phyloP scores from a whole-genome alignment of 352 stramenopile genomes.

The Phytophthora fragariae region DNA sequence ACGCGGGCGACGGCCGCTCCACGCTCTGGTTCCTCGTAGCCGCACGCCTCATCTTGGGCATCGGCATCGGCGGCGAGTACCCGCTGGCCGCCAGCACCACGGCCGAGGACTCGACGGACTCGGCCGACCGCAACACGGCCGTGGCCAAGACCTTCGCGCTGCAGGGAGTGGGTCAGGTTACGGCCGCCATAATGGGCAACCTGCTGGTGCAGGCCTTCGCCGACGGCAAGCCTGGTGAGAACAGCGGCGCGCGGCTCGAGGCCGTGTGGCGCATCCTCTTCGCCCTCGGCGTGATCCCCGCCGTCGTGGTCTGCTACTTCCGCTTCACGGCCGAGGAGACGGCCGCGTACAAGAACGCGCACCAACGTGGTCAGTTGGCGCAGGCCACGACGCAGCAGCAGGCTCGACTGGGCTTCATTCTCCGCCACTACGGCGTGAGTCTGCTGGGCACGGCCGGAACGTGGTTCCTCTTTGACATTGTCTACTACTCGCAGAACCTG shows the following conservation, averaged over 20 bases:
- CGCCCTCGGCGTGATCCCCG: constrained; percentile 54
- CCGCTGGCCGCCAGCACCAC: constrained; percentile 55
- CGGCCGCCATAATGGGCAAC: constrained; percentile 61
- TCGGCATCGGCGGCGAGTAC: constrained; percentile 48
- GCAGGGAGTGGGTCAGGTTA: constrained; percentile 59
- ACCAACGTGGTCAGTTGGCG: constrained; percentile 13
- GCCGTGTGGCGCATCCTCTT: constrained; percentile 68
- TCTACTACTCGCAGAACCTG: constrained; percentile 74
- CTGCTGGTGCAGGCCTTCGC: constrained; percentile 56
- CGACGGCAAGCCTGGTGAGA: constrained; percentile 43
- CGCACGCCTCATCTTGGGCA: constrained; percentile 47
- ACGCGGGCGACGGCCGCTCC: constrained; percentile 29
- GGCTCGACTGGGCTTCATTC: constrained; percentile 41
- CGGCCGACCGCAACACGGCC: constrained; percentile 48
- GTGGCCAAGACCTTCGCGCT: constrained; percentile 72
- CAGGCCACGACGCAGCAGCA: constrained; percentile 15
- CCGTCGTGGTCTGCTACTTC: constrained; percentile 59
- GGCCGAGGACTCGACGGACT: constrained; percentile 57
- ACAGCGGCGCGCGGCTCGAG: constrained; percentile 48
- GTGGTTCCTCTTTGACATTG: constrained; percentile 86
- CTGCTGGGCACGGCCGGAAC: constrained; percentile 65
- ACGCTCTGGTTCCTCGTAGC: constrained; percentile 56
- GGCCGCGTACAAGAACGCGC: constrained; percentile 41
- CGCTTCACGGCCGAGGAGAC: constrained; percentile 63
- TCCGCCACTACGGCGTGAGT: constrained; percentile 44